Base-by-base conservation (phyloP, 2,329 filamentous ascomycete species). In the Anisogramma anomala region DNA sequence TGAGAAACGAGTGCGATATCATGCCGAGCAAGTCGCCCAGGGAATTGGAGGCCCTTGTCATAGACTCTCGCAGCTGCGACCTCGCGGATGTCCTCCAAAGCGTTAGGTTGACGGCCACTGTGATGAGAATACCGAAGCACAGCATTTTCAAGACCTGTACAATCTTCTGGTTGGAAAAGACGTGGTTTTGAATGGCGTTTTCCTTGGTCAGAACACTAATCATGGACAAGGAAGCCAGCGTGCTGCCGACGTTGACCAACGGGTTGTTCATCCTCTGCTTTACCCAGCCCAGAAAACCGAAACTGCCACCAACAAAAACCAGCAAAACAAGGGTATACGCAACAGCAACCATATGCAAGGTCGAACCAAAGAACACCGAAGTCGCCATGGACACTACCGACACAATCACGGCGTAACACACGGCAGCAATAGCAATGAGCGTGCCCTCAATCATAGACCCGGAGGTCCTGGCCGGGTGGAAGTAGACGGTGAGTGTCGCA, bases 141-240 rank as follows among this genome's bases (percentile, higher is more conserved):
- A 93, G 70, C 72, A 93, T 88, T 58, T 87, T 85, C 52, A 91
- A 64, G 19, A 89, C 79, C 58, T 93, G 84, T 0, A 78, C 66
- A 38, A 94, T 82, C 60, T 93, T 93, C 44, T 77, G 77, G 51
- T 83, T 77, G 0, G 83, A 87, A 53, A 94, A 86, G 39, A 81
- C 79, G 5, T 84, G 85, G 25, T 74, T 78, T 53, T 94, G 84
- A 1, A 95, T 79, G 2, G 86, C 79, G 37, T 86, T 87, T 60
- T 95, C 89, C 61, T 93, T 94, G 9, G 89, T 94, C 47, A 95
- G 67, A 33, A 94, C 77, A 2, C 84, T 88, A 55, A 95, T 94
- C 48, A 91, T 84, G 36, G 85, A 85, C 43, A 96, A 78, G 25
- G 85, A 89, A 6, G 88, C 78, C 49, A 95, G 68, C 23, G 87